Percentiles rank a stretch among this genome's conserved stretches.
phyloP scores from a whole-genome alignment of 140 eudicot genomes.

The Oenanthe javanica region DNA sequence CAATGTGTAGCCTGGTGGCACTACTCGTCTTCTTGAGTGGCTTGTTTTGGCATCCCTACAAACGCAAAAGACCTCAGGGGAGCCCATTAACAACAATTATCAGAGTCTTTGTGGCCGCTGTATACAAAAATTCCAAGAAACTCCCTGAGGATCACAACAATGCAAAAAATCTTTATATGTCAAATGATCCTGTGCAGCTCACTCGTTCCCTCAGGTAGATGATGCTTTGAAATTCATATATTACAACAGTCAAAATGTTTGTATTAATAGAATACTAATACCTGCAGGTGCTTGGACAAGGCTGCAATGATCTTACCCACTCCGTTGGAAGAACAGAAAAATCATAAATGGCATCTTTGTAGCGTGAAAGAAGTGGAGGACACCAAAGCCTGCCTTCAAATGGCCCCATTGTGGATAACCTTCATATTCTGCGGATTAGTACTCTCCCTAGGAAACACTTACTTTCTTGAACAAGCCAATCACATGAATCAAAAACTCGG shows the following conservation, averaged over 20 bases:
- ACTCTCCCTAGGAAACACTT: conserved; percentile 1
- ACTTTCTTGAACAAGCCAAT: conserved; percentile 3
- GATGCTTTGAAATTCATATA: background rate
- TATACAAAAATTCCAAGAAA: conserved; percentile 8
- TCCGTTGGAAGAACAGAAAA: background rate
- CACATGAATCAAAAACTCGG: conserved; percentile 3
- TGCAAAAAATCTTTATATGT: conserved; percentile 5
- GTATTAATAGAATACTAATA: background rate
- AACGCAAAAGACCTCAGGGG: background rate
- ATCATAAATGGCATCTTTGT: background rate
- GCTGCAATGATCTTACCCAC: conserved; percentile 2
- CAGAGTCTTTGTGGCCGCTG: conserved; percentile 25
- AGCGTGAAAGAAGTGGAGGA: conserved; percentile 5
- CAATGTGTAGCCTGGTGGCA: conserved; percentile 15
- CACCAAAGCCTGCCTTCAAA: background rate
- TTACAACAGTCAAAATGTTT: background rate
- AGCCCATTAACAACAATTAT: conserved; percentile 15
- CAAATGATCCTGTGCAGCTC: conserved; percentile 1
- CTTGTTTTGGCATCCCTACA: conserved; percentile 15
- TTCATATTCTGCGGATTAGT: conserved; percentile 5
- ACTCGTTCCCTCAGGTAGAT: conserved; percentile 22
- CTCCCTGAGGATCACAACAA: conserved; percentile 16
- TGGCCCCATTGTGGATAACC: conserved; percentile 2
- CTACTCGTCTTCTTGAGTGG: conserved; percentile 24
- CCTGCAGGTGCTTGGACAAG: conserved; percentile 5